phyloP scores from a whole-genome alignment of 441 rosid genomes.

The Aquilaria agallochum region DNA sequence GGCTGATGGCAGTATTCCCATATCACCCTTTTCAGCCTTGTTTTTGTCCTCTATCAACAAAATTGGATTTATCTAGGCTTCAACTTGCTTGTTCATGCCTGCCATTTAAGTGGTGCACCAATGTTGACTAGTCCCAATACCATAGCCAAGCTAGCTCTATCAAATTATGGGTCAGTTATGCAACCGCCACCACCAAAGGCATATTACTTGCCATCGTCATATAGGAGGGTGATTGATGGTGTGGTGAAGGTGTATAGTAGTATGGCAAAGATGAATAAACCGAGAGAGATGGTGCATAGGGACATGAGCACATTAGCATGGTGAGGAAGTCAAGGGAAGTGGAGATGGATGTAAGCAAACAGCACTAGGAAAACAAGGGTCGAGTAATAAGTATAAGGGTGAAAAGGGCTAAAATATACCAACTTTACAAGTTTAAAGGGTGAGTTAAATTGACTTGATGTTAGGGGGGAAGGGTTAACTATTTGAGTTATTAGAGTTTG shows the following conservation, averaged over 20 bases:
- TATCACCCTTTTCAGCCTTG: slow-evolving; percentile 86
- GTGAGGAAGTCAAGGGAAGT: neutral
- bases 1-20: slow-evolving; percentile 90
- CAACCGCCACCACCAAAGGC: slow-evolving; percentile 29
- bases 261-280: slow-evolving; percentile 72
- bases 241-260: slow-evolving; percentile 69
- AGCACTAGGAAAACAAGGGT: slow-evolving; percentile 48
- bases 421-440: neutral
- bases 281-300: slow-evolving; percentile 32
- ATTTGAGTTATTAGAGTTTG: no score
- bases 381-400: slow-evolving; percentile 23
- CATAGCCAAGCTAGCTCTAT: slow-evolving; percentile 28
- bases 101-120: slow-evolving; percentile 55
- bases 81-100: slow-evolving; percentile 74
- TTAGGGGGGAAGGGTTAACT: no score
- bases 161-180: slow-evolving; percentile 41
- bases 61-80: slow-evolving; percentile 88
- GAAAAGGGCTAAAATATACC: slow-evolving; percentile 71
- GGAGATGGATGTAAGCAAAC: slow-evolving; percentile 81
- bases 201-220: slow-evolving; percentile 36
- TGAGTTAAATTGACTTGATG: no score
- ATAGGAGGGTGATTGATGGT: slow-evolving; percentile 51
- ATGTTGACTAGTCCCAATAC: slow-evolving; percentile 47
- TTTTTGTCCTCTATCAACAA: slow-evolving; percentile 71
- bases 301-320: no score